Base-by-base conservation (phyloP, 805 yeast genomes). In the Teunomyces kruisii region DNA sequence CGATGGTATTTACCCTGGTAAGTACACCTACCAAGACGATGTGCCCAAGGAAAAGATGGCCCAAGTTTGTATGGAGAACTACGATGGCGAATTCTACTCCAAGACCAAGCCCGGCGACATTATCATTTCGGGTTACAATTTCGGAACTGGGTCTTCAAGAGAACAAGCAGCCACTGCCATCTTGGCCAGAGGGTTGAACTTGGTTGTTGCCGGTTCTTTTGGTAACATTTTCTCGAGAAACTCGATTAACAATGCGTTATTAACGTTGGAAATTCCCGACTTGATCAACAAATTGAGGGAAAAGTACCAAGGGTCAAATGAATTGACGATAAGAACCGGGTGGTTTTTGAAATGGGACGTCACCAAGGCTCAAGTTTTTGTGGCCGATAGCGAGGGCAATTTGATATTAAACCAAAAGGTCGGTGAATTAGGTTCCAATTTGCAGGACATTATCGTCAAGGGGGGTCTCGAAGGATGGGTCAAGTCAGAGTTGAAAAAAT, bases 401-500 rank as follows among this genome's bases (percentile, higher is more conserved):
- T 78, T 84, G 32, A 76, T 91, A 13, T 73, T 92, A 53, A 79
- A 79, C 54, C 95, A 88, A 64, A 87, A 86, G 68, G 98, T 94
- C 40, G 97, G 98, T 48, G 98, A 94, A 67, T 76, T 94, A 51
- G 98, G 99, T 53, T 83, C 90, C 44, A 91, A 91, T 66, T 76
- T 94, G 63, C 99, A 94, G 72, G 99, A 94, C 56, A 94, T 94
- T 59, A 94, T 94, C 53, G 91, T 92, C 52, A 85, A 89, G 65
- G 99, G 99, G 40, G 99, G 99, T 46, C 80, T 94, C 47, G 99
- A 94, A 76, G 96, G 96, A 33, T 94, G 99, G 99, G 97, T 94
- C 47, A 86, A 79, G 67, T 75, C 90, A 15, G 86, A 88, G 64
- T 70, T 84, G 52, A 39, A 39, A 30, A 26, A 39, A 27, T 16